These are phyloP conservation scores for Trichoderma sp. DNA, from an alignment of 2,329 filamentous ascomycete genomes.

Conservation along the genomic window DNA sequence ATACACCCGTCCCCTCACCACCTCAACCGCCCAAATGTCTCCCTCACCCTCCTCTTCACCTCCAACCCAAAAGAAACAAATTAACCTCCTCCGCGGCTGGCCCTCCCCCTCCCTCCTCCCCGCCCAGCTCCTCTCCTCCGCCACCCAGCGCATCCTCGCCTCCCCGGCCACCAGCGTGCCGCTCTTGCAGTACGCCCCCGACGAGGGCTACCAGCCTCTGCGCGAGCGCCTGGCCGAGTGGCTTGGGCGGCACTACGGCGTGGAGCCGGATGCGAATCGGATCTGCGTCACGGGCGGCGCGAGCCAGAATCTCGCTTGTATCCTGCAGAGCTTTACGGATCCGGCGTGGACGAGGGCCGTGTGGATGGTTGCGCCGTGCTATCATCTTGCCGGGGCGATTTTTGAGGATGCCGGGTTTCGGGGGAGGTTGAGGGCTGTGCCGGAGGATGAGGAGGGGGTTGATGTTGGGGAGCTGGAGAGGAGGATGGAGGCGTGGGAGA, in stretches of 20 bases:
- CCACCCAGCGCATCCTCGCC: conserved; percentile 63
- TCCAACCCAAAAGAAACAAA: conserved; percentile 42
- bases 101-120: conserved; percentile 67
- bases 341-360: conserved; percentile 72
- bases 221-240: conserved; percentile 69
- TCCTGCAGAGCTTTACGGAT: conserved; percentile 81
- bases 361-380: conserved; percentile 81
- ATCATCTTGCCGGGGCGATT: conserved; percentile 82
- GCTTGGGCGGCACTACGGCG: conserved; percentile 65
- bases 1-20: not conserved
- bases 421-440: conserved; percentile 66
- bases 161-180: conserved; percentile 60
- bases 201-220: conserved; percentile 72
- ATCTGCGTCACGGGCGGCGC: conserved; percentile 86
- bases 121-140: conserved; percentile 60
- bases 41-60: not conserved
- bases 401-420: conserved; percentile 80
- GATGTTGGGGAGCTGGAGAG: conserved; percentile 59
- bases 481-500: conserved; percentile 39
- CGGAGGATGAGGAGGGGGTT: conserved; percentile 77
- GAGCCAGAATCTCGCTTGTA: conserved; percentile 75
- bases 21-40: conserved; percentile 5
- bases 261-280: conserved; percentile 52
- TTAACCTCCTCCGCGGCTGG: conserved; percentile 71
- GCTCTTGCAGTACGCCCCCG: conserved; percentile 78